Evolutionary conservation across 805 yeast species (phyloP), one percentile per base, ranked within the genome.

Genomic region (Yamadazyma nakazawae): DNA sequence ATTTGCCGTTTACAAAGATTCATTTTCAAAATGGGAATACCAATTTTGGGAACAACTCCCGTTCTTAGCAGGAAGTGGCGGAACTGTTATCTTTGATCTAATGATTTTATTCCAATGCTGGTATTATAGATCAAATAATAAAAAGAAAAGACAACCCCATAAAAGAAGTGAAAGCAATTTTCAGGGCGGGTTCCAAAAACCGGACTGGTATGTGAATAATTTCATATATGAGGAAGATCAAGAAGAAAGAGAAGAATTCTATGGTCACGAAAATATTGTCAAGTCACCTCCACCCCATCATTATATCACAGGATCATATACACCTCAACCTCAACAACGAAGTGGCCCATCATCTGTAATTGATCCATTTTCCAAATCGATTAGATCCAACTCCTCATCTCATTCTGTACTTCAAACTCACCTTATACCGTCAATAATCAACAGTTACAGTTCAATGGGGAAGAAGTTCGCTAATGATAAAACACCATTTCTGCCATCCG

Each of bases 21-120:
- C 24, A 12, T 4, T 48, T 25, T 54, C 52, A 18, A 56, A 50
- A 24, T 47, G 51, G 30, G 55, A 50, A 7, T 46, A 70, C 35
- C 66, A 52, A 7, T 85, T 84, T 56, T 63, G 87, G 21, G 56
- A 79, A 34, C 96, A 89, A 56, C 58, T 88, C 41, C 96, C 97
- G 0, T 90, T 82, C 58, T 67, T 91, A 26, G 58, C 88, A 14
- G 96, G 97, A 0, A 81, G 90, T 53, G 76, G 85, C 0, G 96
- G 97, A 3, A 89, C 97, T 0, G 77, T 90, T 17, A 51, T 81
- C 4, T 88, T 90, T 62, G 76, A 70, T 52, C 42, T 50, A 17
- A 51, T 64, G 14, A 61, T 71, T 24, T 53, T 71, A 31, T 53
- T 61, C 39, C 76, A 71, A 54, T 66, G 58, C 48, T 62, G 66